A percentile compares a stretch with the other conserved stretches of the same genome.
These are phyloP conservation scores for Mentha longifolia DNA, from an alignment of 257 asterid species.

Conservation along the genomic window DNA sequence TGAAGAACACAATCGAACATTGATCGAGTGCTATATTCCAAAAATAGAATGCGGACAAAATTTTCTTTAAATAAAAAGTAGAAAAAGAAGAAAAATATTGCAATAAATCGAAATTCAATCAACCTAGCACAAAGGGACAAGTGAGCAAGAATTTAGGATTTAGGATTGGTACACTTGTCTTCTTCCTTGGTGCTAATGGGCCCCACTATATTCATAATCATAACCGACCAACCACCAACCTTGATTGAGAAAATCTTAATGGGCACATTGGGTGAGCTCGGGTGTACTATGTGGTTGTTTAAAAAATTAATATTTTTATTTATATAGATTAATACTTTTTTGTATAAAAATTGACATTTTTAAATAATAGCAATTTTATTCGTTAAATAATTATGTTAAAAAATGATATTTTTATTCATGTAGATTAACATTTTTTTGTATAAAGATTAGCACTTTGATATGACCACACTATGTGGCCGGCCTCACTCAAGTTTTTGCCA, in stretches of 20 bases:
- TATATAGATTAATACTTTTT: too few species aligned
- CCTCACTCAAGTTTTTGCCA: too few species aligned
- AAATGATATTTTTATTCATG: too few species aligned
- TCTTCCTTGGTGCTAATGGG: slow-evolving; percentile 26
- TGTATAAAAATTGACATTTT: too few species aligned
- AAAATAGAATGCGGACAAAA: slow-evolving; percentile 35
- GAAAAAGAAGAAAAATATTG: background rate
- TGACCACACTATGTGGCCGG: too few species aligned
- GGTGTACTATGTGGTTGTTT: too few species aligned
- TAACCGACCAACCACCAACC: slow-evolving; percentile 30
- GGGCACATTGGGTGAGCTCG: too few species aligned
- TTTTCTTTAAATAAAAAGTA: slow-evolving; percentile 1
- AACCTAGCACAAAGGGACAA: slow-evolving; percentile 43
- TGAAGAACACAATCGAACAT: background rate
- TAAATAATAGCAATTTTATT: too few species aligned
- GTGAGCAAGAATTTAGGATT: slow-evolving; percentile 31
- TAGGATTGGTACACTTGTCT: slow-evolving; percentile 29
- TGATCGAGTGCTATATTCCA: background rate
- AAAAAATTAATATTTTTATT: too few species aligned
- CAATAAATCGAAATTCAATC: slow-evolving; percentile 37
- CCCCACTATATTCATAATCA: slow-evolving; percentile 30
- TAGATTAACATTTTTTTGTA: too few species aligned
- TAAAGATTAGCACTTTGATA: too few species aligned
- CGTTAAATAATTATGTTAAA: too few species aligned
- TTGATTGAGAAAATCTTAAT: slow-evolving; percentile 14